These are phyloP conservation scores for Penicillium cinerascens DNA, from an alignment of 495 filamentous ascomycete genomes.

Conservation along the genomic window DNA sequence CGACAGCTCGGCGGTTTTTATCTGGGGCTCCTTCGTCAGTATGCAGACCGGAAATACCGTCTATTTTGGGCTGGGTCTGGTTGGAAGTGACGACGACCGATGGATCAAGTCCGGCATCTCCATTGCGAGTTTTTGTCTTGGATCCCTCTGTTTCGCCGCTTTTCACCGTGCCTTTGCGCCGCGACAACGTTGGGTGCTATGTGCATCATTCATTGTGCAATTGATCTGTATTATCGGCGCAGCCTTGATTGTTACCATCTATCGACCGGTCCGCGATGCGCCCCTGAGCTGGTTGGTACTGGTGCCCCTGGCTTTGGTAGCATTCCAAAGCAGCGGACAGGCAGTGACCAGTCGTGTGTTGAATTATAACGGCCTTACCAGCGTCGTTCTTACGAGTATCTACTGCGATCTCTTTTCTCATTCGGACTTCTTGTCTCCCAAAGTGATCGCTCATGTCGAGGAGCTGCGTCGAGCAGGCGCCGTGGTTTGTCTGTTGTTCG, in stretches of 20 bases:
- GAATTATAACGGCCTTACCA: slow-evolving; percentile 58
- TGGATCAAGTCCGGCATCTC: slow-evolving; percentile 67
- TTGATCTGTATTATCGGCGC: slow-evolving; percentile 49
- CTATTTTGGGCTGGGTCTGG: slow-evolving; percentile 65
- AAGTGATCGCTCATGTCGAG: slow-evolving; percentile 46
- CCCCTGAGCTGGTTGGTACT: slow-evolving; percentile 54
- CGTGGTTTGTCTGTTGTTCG: slow-evolving; percentile 54
- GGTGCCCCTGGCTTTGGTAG: slow-evolving; percentile 58
- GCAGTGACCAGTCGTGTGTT: slow-evolving; percentile 65
- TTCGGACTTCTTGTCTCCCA: slow-evolving; percentile 45
- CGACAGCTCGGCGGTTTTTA: slow-evolving; percentile 66
- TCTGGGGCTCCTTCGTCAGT: slow-evolving; percentile 73
- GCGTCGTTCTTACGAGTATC: slow-evolving; percentile 67
- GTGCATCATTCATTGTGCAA: slow-evolving; percentile 57
- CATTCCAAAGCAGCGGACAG: slow-evolving; percentile 69
- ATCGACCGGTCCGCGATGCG: slow-evolving; percentile 33
- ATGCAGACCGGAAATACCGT: slow-evolving; percentile 84
- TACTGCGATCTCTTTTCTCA: slow-evolving; percentile 71
- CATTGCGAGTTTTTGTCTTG: slow-evolving; percentile 62
- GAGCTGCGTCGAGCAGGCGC: slow-evolving; percentile 57
- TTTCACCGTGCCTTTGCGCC: slow-evolving; percentile 57
- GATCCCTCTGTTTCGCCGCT: slow-evolving; percentile 59
- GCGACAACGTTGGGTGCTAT: slow-evolving; percentile 58
- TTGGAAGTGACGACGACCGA: slow-evolving; percentile 36
- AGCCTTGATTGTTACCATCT: slow-evolving; percentile 55